Percentiles rank a stretch among this genome's conserved stretches.
Conservation (phyloP, 305 asterid genomes). For the Euphrasia arctica region DNA sequence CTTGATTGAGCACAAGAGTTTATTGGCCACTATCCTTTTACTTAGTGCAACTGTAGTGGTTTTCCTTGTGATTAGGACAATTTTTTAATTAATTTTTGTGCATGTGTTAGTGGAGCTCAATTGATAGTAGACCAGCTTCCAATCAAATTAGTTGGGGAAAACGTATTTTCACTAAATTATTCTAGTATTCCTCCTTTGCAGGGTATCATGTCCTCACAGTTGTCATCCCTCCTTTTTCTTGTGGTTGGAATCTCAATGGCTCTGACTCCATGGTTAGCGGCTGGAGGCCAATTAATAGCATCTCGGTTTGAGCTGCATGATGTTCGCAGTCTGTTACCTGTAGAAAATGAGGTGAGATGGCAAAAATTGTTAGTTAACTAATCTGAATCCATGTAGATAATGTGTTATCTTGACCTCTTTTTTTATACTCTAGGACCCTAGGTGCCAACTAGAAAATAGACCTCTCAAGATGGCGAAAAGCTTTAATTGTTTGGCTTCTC, state of each 20-base stretch:
- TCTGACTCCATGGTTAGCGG: constrained; percentile 95
- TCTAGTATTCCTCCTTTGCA: constrained; percentile 32
- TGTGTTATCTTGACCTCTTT: constrained; percentile 24
- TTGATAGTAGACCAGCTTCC: constrained; percentile 21
- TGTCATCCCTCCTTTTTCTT: constrained; percentile 93
- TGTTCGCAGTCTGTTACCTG: constrained; percentile 94
- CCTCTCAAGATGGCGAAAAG: constrained; percentile 12
- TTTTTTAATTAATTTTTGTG: constrained; percentile 12
- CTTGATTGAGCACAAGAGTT: not conserved
- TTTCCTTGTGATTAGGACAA: constrained; percentile 7
- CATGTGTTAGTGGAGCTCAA: constrained; percentile 22
- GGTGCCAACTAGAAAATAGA: constrained; percentile 11
- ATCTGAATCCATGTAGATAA: not conserved
- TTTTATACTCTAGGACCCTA: constrained; percentile 7
- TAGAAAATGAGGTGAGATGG: constrained; percentile 84
- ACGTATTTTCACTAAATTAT: constrained; percentile 13
- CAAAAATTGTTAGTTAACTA: not conserved
- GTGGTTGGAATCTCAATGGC: constrained; percentile 99
- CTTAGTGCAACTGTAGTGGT: constrained; percentile 2
- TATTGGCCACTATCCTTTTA: not conserved
- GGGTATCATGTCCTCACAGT: constrained; percentile 93
- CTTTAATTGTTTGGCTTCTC: not conserved
- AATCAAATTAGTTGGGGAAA: constrained; percentile 20
- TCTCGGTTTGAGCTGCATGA: constrained; percentile 94
- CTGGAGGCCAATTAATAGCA: constrained; percentile 98